Evolutionary conservation across 345 rosid genomes (phyloP).

Genomic region (Arabidopsis suecica): DNA sequence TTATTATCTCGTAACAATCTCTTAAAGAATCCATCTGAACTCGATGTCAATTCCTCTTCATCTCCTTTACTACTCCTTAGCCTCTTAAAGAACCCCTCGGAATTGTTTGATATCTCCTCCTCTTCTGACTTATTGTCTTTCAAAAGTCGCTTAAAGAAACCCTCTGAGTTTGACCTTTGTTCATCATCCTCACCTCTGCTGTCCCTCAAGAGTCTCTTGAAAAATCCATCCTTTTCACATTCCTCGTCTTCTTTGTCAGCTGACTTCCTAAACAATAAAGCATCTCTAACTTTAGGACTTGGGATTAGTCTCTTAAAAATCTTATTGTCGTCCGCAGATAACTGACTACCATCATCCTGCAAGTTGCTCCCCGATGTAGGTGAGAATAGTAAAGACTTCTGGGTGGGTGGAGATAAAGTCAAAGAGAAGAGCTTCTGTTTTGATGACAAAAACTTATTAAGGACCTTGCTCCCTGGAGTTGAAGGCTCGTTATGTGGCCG

Average conservation of each 20-base stretch:
- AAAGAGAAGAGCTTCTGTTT: slow-evolving; percentile 87
- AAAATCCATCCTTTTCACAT: slow-evolving; percentile 89
- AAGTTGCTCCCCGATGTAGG: slow-evolving; percentile 58
- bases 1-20: slow-evolving; percentile 68
- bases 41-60: slow-evolving; percentile 60
- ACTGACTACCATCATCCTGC: slow-evolving; percentile 67
- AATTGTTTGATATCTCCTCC: slow-evolving; percentile 60
- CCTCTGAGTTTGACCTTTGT: slow-evolving; percentile 63
- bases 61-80: slow-evolving; percentile 63
- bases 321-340: slow-evolving; percentile 77
- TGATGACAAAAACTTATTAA: slow-evolving; percentile 74
- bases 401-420: slow-evolving; percentile 70
- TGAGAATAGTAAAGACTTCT: slow-evolving; percentile 70
- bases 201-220: slow-evolving; percentile 87
- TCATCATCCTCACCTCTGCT: slow-evolving; percentile 79
- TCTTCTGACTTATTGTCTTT: slow-evolving; percentile 70
- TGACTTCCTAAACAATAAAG: slow-evolving; percentile 88
- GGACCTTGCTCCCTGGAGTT: slow-evolving; percentile 81
- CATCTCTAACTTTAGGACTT: slow-evolving; percentile 91
- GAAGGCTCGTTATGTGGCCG: slow-evolving; percentile 56
- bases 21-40: slow-evolving; percentile 75
- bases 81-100: slow-evolving; percentile 77
- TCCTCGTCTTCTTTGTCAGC: slow-evolving; percentile 86
- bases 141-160: slow-evolving; percentile 77
- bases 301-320: slow-evolving; percentile 90